Base-by-base conservation (phyloP, 202 grass and related monocot species). In the Setaria italica region DNA sequence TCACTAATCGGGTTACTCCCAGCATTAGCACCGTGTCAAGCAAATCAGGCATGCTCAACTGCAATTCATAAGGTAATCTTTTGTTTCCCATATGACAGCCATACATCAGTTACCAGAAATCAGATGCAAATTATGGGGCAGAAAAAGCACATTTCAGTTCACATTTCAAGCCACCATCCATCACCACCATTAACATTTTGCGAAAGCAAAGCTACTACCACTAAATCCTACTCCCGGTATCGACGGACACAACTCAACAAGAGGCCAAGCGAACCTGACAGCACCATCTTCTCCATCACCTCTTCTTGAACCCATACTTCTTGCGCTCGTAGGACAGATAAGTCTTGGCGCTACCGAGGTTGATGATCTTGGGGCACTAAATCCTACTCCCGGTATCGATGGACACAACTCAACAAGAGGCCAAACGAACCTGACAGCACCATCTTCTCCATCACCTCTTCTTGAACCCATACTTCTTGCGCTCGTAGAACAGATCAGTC, bases 381-480 rank as follows among this genome's bases (percentile, higher is more conserved):
- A 35, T 35, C 1, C 3, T 35, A 70, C 68, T 29, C 70, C 7
- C 14, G 1, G 47, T 34, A 11, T 53, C 47, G 5, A 53, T 8
- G 21, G 33, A 16, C 3, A 19, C 45, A 34, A 34, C 29, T 74
- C 25, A 17, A 35, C 70, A 72, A 16, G 6, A 15, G n/a, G 33
- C 30, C 84, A 30, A 50, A 13, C 19, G 2, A 32, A 51, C 51
- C 41, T 37, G 33, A 80, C 1, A 70, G 49, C 68, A 9, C 62
- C 25, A 71, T 30, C 51, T 33, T 63, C 35, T 34, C 8, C 2
- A 73, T 74, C 67, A 90, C 73, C 88, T 79, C 67, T 90, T 90
- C 77, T 95, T 95, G n/a, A 95, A 95, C 41, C 93, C 93, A 45
- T 95, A 95, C 76, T 95, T 95, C 81, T 95, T 92, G n/a, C 90